Percentiles rank a stretch among this genome's conserved stretches.
phyloP scores from a whole-genome alignment of 495 filamentous ascomycete species.

The Lophiotrema nucula region DNA sequence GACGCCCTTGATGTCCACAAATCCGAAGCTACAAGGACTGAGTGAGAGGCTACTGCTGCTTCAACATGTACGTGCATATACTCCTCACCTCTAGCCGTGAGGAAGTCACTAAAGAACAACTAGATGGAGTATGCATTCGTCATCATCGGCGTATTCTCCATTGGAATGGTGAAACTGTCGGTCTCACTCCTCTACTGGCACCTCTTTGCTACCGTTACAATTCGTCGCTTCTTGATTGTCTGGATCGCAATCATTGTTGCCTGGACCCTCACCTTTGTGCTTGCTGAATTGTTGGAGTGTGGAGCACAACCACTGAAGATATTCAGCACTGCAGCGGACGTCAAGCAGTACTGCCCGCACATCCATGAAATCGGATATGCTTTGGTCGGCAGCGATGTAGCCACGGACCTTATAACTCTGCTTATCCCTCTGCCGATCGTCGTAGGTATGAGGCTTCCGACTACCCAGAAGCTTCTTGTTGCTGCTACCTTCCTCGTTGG shows the following conservation, averaged over 20 bases:
- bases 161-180: slow-evolving; percentile 4
- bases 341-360: background rate
- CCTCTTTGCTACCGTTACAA: background rate
- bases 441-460: background rate
- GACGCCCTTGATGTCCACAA: no score
- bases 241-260: slow-evolving; percentile 6
- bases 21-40: no score
- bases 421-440: slow-evolving; percentile 3
- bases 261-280: background rate
- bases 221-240: background rate
- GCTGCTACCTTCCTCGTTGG: slow-evolving; percentile 1
- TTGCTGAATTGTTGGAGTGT: slow-evolving; percentile 3
- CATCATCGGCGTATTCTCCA: background rate
- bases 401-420: slow-evolving; percentile 1
- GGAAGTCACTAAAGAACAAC: background rate
- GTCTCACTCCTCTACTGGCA: slow-evolving; percentile 11
- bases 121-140: slow-evolving; percentile 13
- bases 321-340: background rate
- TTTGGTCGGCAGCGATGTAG: slow-evolving; percentile 2
- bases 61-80: background rate
- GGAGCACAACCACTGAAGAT: slow-evolving; percentile 2
- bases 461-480: background rate
- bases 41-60: background rate
- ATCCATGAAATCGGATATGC: slow-evolving; percentile 1
- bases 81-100: background rate